Evolutionary conservation across 31 red algal genomes (phyloP).

Genomic region (Asparagopsis taxiformis): DNA sequence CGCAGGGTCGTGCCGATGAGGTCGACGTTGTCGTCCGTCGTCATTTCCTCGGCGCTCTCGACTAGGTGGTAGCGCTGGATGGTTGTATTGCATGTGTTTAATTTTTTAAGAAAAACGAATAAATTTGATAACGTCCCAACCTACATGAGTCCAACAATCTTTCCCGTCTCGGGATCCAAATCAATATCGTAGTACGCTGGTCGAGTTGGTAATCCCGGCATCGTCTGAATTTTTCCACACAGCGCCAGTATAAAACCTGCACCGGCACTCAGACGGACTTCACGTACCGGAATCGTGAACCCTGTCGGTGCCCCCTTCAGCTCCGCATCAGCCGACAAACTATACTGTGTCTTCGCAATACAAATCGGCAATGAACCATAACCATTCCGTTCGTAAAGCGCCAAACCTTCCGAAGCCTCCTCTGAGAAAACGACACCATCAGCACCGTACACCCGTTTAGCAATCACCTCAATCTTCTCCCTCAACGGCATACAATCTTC

Average conservation of each 20-base stretch:
- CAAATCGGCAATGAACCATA: slow-evolving; percentile 89
- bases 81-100: slow-evolving; percentile 3
- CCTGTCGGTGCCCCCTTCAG: slow-evolving; percentile 84
- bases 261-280: slow-evolving; percentile 88
- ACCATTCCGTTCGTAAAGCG: slow-evolving; percentile 63
- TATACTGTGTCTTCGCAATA: slow-evolving; percentile 98
- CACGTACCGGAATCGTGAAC: slow-evolving; percentile 80
- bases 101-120: neutral
- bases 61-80: slow-evolving; percentile 1
- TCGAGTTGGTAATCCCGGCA: slow-evolving; percentile 92
- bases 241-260: slow-evolving; percentile 91
- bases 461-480: slow-evolving; percentile 79
- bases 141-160: slow-evolving; percentile 84
- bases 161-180: slow-evolving; percentile 80
- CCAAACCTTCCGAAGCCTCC: slow-evolving; percentile 55
- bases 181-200: slow-evolving; percentile 95
- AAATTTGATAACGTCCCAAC: neutral
- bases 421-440: slow-evolving; percentile 74
- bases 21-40: slow-evolving; percentile 56
- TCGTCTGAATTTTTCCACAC: slow-evolving; percentile 85
- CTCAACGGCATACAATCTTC: slow-evolving; percentile 43
- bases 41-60: slow-evolving; percentile 63
- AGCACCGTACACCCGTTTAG: slow-evolving; percentile 85
- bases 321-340: slow-evolving; percentile 75
- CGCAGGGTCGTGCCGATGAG: slow-evolving; percentile 67